Conservation (phyloP, 2,329 filamentous ascomycete species). For the Exophiala viscosa region DNA sequence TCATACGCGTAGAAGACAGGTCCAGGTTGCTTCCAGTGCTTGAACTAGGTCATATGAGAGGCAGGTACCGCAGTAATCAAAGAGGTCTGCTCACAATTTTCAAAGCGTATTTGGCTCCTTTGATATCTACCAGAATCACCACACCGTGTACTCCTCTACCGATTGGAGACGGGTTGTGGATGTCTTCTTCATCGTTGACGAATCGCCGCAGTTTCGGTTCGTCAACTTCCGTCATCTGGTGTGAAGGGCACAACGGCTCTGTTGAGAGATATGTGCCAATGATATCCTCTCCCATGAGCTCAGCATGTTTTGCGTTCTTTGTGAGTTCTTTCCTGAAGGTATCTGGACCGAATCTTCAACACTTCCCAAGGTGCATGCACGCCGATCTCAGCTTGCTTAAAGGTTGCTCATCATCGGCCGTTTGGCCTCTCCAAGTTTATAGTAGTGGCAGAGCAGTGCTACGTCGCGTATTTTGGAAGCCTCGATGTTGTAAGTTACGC, state of each 20-base stretch:
- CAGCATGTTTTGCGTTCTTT: too few relatives aligned
- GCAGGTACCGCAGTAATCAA: background rate
- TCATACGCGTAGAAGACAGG: constrained; percentile 9
- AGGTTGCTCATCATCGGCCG: too few relatives aligned
- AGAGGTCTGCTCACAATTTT: constrained; percentile 10
- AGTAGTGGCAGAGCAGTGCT: too few relatives aligned
- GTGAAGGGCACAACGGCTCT: background rate
- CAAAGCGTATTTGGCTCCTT: constrained; percentile 8
- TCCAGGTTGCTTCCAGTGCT: constrained; percentile 11
- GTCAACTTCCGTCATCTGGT: background rate
- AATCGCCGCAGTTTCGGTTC: constrained; percentile 12
- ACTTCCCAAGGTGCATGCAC: too few relatives aligned
- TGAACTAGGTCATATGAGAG: constrained; percentile 12
- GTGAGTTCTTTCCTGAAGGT: too few relatives aligned
- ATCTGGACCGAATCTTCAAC: too few relatives aligned
- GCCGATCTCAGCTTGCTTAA: too few relatives aligned
- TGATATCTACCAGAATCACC: constrained; percentile 5
- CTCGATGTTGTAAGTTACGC: too few relatives aligned
- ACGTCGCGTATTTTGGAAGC: too few relatives aligned
- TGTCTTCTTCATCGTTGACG: constrained; percentile 8
- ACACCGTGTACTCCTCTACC: constrained; percentile 7
- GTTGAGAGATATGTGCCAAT: background rate
- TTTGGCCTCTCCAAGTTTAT: too few relatives aligned
- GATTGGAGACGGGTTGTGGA: background rate
- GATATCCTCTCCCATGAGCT: constrained; percentile 6